Evolutionary conservation across 2,329 filamentous ascomycete genomes (phyloP).

Genomic region (Cladosporium sp.): DNA sequence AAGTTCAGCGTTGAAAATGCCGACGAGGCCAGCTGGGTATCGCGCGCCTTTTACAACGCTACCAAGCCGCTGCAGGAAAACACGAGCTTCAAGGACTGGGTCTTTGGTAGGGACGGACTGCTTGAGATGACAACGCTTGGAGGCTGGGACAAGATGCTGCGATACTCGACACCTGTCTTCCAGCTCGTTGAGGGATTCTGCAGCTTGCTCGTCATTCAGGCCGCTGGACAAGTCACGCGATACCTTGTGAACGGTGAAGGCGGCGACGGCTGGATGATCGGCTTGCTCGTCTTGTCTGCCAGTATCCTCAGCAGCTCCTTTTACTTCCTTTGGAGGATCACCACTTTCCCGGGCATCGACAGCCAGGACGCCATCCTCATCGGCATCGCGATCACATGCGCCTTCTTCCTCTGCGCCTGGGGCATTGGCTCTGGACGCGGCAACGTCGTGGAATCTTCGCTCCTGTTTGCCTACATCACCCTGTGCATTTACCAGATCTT

Average conservation of each 20-base stretch:
- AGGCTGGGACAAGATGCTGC: slow-evolving; percentile 82
- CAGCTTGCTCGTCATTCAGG: slow-evolving; percentile 92
- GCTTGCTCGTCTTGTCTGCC: slow-evolving; percentile 81
- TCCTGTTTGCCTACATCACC: slow-evolving; percentile 96
- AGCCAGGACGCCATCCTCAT: slow-evolving; percentile 92
- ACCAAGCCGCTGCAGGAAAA: slow-evolving; percentile 45
- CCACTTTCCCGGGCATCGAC: slow-evolving; percentile 88
- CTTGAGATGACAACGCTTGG: slow-evolving; percentile 79
- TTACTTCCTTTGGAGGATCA: slow-evolving; percentile 95
- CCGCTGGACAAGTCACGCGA: slow-evolving; percentile 87
- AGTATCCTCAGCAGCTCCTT: slow-evolving; percentile 90
- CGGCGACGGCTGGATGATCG: slow-evolving; percentile 96
- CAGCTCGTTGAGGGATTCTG: slow-evolving; percentile 96
- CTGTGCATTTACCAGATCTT: slow-evolving; percentile 99
- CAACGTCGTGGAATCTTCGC: slow-evolving; percentile 90
- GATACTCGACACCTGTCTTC: slow-evolving; percentile 91
- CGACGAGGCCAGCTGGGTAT: slow-evolving; percentile 70
- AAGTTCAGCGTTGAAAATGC: slow-evolving; percentile 92
- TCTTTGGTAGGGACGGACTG: slow-evolving; percentile 83
- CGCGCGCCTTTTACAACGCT: slow-evolving; percentile 53
- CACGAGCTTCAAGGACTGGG: slow-evolving; percentile 74
- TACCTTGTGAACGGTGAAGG: slow-evolving; percentile 90
- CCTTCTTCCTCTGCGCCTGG: slow-evolving; percentile 88
- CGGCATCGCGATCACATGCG: slow-evolving; percentile 87
- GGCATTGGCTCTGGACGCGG: slow-evolving; percentile 92